A percentile compares a stretch with the other conserved stretches of the same genome.
These are phyloP conservation scores for Vanrija sp. DNA, from an alignment of 1,284 basidiomycete genomes.

Conservation along the genomic window DNA sequence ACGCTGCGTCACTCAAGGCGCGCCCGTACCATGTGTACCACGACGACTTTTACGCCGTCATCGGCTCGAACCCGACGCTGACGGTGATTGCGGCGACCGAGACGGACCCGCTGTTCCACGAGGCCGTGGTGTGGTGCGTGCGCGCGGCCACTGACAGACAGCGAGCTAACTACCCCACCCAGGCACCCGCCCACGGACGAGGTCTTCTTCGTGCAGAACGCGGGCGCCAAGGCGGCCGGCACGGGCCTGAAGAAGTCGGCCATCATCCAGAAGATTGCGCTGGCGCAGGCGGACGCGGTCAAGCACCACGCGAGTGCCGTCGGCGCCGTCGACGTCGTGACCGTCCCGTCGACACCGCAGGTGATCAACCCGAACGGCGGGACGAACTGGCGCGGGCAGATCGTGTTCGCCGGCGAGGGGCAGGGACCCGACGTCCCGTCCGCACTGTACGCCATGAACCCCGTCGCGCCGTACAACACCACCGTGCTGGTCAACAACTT, in stretches of 20 bases:
- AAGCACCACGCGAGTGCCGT: constrained; percentile 46
- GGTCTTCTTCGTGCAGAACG: constrained; percentile 56
- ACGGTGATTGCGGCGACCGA: constrained; percentile 55
- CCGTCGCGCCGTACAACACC: constrained; percentile 59
- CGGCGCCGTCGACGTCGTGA: constrained; percentile 54
- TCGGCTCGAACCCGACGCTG: constrained; percentile 60
- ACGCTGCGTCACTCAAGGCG: constrained; percentile 20
- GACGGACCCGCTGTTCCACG: constrained; percentile 65
- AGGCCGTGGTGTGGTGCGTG: constrained; percentile 61
- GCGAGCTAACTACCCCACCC: background rate
- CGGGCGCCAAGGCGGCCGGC: constrained; percentile 49
- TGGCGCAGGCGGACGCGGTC: constrained; percentile 48
- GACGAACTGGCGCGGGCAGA: constrained; percentile 55
- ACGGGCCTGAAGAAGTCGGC: constrained; percentile 52
- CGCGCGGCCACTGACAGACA: background rate
- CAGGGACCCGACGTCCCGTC: constrained; percentile 59
- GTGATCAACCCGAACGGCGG: constrained; percentile 74
- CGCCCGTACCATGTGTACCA: constrained; percentile 64
- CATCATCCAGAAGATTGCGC: constrained; percentile 51
- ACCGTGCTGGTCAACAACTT: constrained; percentile 66
- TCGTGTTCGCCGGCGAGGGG: constrained; percentile 66
- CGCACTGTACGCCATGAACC: constrained; percentile 63
- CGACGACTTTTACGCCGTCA: constrained; percentile 57
- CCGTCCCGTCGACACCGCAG: constrained; percentile 51
- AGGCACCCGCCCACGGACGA: constrained; percentile 57